Percentiles rank a stretch among this genome's conserved stretches.
Conservation (phyloP, 2,329 filamentous ascomycete genomes). For the Hypoxylon sp. region DNA sequence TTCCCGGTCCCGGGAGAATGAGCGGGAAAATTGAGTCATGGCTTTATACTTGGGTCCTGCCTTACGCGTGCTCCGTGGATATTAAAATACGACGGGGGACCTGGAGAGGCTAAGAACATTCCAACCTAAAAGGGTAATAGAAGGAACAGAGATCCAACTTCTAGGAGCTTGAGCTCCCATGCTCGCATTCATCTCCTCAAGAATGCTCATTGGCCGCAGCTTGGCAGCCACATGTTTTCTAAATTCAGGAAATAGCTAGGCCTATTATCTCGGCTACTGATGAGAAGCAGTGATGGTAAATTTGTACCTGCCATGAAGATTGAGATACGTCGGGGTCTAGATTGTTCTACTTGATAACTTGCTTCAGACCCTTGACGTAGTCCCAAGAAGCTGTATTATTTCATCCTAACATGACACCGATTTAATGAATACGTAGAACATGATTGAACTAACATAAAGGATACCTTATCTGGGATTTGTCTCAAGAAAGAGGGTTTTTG, state of each 20-base stretch:
- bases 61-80: constrained; percentile 21
- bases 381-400: background rate
- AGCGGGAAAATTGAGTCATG: constrained; percentile 38
- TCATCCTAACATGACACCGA: background rate
- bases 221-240: constrained; percentile 24
- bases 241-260: constrained; percentile 8
- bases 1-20: constrained; percentile 44
- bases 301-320: background rate
- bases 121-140: constrained; percentile 36
- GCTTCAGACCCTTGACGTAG: background rate
- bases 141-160: constrained; percentile 23
- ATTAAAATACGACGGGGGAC: constrained; percentile 43
- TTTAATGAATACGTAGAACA: background rate
- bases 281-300: background rate
- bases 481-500: background rate
- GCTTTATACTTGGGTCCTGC: constrained; percentile 19
- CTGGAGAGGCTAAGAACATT: constrained; percentile 15
- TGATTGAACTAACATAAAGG: background rate
- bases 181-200: constrained; percentile 27
- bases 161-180: constrained; percentile 24
- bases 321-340: background rate
- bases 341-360: background rate
- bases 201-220: constrained; percentile 20
- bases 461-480: background rate
- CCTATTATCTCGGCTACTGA: constrained; percentile 5